Percentiles rank a stretch among this genome's conserved stretches.
Evolutionary conservation across 192 early-diverging fungal genomes (phyloP).

Genomic region (Oehlia diaphana): DNA sequence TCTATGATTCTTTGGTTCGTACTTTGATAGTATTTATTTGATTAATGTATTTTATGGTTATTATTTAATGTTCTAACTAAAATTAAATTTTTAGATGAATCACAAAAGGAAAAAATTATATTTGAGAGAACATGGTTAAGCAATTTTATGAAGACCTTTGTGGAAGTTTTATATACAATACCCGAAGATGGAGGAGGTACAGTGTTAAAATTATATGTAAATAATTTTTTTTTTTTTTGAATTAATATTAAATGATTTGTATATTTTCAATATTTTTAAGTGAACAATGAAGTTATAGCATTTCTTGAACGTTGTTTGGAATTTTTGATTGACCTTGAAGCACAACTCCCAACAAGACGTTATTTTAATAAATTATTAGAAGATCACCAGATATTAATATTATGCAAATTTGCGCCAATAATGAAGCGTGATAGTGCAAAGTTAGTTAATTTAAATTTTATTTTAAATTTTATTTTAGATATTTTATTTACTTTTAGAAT

Average conservation of each 20-base stretch:
- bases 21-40: neutral
- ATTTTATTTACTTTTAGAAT: neutral
- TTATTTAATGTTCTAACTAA: neutral
- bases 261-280: constrained; percentile 14
- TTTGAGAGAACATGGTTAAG: constrained; percentile 70
- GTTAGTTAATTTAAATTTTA: constrained; percentile 25
- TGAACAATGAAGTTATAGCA: constrained; percentile 44
- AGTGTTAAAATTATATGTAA: neutral
- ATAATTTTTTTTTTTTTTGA: neutral
- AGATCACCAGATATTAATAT: constrained; percentile 73
- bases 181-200: constrained; percentile 49
- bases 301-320: constrained; percentile 79
- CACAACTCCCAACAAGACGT: constrained; percentile 91
- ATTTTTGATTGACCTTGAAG: constrained; percentile 82
- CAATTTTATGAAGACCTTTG: constrained; percentile 63
- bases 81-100: neutral
- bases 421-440: constrained; percentile 36
- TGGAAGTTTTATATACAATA: constrained; percentile 57
- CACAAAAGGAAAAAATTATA: constrained; percentile 49
- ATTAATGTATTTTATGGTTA: neutral
- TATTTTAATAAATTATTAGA: constrained; percentile 77
- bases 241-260: neutral
- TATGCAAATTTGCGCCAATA: constrained; percentile 51
- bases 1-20: constrained; percentile 14
- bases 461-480: neutral